These are phyloP conservation scores for Trametes pubescens DNA, from an alignment of 1,284 basidiomycete genomes.

Conservation along the genomic window DNA sequence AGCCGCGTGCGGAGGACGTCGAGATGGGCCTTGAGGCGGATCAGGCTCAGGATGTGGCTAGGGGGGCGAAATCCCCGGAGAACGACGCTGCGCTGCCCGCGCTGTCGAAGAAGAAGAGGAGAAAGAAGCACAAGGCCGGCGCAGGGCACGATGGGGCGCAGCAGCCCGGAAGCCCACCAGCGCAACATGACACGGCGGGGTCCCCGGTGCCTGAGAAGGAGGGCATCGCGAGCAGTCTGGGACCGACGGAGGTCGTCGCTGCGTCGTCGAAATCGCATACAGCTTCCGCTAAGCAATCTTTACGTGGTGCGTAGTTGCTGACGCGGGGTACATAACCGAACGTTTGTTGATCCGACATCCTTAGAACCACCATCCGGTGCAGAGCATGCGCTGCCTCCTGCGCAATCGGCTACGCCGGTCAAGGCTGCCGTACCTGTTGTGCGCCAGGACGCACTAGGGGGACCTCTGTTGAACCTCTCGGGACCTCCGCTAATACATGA, in stretches of 20 bases:
- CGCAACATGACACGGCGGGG: background rate
- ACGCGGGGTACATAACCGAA: background rate
- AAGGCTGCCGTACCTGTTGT: background rate
- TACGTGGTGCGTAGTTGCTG: slow-evolving; percentile 1
- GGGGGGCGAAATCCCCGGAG: slow-evolving; percentile 6
- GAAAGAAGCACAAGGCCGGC: slow-evolving; percentile 30
- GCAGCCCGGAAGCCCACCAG: no score
- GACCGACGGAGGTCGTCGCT: background rate
- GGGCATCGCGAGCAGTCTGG: background rate
- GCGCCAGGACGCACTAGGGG: slow-evolving; percentile 17
- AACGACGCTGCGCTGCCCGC: slow-evolving; percentile 7
- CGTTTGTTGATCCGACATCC: background rate
- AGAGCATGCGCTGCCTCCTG: background rate
- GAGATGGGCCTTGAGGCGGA: slow-evolving; percentile 2
- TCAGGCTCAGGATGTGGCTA: background rate
- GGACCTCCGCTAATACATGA: slow-evolving; percentile 52
- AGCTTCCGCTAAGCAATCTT: background rate
- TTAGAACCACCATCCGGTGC: background rate
- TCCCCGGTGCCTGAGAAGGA: slow-evolving; percentile 4
- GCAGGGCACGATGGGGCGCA: background rate
- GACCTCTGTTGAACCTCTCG: slow-evolving; percentile 63
- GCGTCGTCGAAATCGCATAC: background rate
- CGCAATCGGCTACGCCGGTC: background rate
- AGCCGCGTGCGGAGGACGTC: background rate
- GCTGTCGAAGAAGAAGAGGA: slow-evolving; percentile 37